phyloP scores from a whole-genome alignment of 305 asterid species.

The Fraxinus floribunda region DNA sequence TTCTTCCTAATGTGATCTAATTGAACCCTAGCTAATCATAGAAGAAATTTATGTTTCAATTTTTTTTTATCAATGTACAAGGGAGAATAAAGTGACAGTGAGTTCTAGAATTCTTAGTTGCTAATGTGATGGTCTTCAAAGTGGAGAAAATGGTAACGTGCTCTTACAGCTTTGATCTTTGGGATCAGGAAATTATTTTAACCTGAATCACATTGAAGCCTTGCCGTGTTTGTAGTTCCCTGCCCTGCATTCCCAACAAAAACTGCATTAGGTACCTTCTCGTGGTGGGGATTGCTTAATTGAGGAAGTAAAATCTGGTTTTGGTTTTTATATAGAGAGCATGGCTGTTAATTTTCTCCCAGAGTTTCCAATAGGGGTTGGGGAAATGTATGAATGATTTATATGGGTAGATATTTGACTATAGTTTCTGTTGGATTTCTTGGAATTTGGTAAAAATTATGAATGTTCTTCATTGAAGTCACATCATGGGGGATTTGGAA shows the following conservation, averaged over 20 bases:
- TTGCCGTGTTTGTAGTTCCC: neutral
- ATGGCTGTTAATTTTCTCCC: conserved; percentile 5
- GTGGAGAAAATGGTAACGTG: neutral
- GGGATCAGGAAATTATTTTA: neutral
- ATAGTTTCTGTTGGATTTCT: conserved; percentile 3
- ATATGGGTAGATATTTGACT: conserved; percentile 8
- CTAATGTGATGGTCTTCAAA: neutral
- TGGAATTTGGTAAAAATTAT: conserved; percentile 5
- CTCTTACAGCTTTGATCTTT: neutral
- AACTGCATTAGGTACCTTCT: neutral
- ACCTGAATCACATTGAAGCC: neutral
- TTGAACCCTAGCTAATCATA: neutral
- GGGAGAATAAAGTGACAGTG: neutral
- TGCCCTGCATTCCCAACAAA: neutral
- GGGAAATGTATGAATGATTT: conserved; percentile 2
- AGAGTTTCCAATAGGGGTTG: conserved; percentile 2
- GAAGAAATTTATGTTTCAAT: neutral
- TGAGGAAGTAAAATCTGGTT: neutral
- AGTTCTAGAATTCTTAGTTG: neutral
- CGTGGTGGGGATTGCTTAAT: conserved; percentile 7
- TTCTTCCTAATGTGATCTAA: neutral
- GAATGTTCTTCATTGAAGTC: conserved; percentile 7
- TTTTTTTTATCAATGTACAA: neutral
- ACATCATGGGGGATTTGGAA: conserved; percentile 4
- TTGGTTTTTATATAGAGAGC: neutral